Base-by-base conservation (phyloP, 768 basidiomycete genomes). In the Leccinum incarnatum region DNA sequence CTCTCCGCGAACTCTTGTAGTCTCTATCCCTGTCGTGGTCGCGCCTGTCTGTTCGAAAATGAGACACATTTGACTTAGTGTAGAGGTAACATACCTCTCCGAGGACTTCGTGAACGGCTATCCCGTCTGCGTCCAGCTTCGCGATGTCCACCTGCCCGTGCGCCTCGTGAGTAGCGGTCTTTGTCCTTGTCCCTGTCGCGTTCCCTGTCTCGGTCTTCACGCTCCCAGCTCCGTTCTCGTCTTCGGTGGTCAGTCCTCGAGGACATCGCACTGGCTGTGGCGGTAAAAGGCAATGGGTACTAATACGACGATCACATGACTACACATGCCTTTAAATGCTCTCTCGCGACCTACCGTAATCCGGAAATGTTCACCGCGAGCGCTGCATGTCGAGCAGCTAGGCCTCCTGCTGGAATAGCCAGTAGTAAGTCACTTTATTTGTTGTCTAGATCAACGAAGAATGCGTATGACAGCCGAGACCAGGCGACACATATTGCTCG, bases 191-290 rank as follows among this genome's bases (percentile, higher is more conserved):
- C 72, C 51, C 67, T 65, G 42, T 75, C 48, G 14, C 58, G 56
- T 46, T 63, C 65, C 15, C 65, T 63, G 53, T 67, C 65, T 6
- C 75, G 66, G 49, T 73, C 72, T 64, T 75, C 75, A 32, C 74
- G 78, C 59, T 88, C 86, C 83, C 85, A 83, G 67, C 85, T 86
- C 63, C 85, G 73, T 66, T 88, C 86, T 59, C 83, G 81, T 69
- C 81, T 74, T 67, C 83, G 78, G 64, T 79, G 71, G 61, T 84
- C 83, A 47, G 73, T 56, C 62, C 83, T 82, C 56, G 83, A 84
- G 62, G 86, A 83, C 86, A 88, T 74, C n/a, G 65, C 57, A 47
- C 82, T 56, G 49, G 83, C 55, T 36, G 83, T 56, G 49, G 83
- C 55, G 68, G 68, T 29, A 81, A 75, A 42, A n/a, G 40, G 36